Percentiles rank a stretch among this genome's conserved stretches.
These are phyloP conservation scores for Camellia lanceoleosa DNA, from an alignment of 148 eudicot genomes.

Conservation along the genomic window DNA sequence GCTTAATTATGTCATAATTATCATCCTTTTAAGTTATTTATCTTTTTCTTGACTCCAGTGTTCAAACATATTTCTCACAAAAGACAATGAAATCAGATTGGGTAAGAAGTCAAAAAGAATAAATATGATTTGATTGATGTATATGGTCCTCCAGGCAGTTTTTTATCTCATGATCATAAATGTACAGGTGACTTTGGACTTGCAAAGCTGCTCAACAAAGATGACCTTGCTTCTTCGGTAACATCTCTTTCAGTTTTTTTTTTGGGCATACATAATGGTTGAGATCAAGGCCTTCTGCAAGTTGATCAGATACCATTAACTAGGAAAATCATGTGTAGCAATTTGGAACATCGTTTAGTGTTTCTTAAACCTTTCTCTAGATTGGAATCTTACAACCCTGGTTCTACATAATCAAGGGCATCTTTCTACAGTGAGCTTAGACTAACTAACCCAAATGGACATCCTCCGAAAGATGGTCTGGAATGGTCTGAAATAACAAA, in stretches of 20 bases:
- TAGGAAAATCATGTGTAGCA: neutral
- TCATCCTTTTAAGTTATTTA: neutral
- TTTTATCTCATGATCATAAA: constrained; percentile 5
- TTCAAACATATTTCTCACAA: constrained; percentile 75
- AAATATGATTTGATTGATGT: neutral
- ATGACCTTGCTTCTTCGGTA: constrained; percentile 68
- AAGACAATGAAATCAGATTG: constrained; percentile 66
- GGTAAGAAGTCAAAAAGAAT: constrained; percentile 41
- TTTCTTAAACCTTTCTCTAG: neutral
- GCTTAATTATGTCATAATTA: neutral
- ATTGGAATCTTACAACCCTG: neutral
- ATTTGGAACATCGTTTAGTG: neutral
- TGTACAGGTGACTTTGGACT: constrained; percentile 75
- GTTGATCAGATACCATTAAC: neutral
- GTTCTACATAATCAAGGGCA: neutral
- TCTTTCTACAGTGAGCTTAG: neutral
- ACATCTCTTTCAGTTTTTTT: neutral
- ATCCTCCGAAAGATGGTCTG: no score
- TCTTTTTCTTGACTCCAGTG: constrained; percentile 38
- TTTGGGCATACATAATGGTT: neutral
- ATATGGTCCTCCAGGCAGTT: neutral
- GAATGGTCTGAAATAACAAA: no score
- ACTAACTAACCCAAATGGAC: no score
- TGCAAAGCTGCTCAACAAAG: constrained; percentile 61
- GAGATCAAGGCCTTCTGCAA: neutral